Evolutionary conservation across 164 flowering plant genomes (phyloP).

Genomic region (Vitis rupestris): DNA sequence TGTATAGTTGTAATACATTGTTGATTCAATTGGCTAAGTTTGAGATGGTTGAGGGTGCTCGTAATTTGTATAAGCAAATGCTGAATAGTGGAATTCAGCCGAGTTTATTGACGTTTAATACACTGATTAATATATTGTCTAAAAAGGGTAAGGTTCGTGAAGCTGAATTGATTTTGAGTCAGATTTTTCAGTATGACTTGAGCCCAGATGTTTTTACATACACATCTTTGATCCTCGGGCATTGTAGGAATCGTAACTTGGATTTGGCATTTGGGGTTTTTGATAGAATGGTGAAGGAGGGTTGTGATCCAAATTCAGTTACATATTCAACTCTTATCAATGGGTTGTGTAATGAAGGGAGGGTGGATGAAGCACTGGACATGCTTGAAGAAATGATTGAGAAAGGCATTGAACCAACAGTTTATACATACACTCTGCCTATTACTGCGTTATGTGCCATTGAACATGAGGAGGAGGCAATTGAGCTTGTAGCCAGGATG

Average conservation of each 20-base stretch:
- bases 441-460: conserved; percentile 43
- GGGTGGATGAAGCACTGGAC: conserved; percentile 65
- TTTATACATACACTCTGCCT: conserved; percentile 67
- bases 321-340: conserved; percentile 66
- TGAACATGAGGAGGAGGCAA: conserved; percentile 57
- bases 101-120: conserved; percentile 63
- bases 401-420: conserved; percentile 65
- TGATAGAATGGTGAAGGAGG: conserved; percentile 55
- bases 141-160: conserved; percentile 65
- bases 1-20: conserved; percentile 61
- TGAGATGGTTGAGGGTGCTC: conserved; percentile 51
- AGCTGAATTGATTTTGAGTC: conserved; percentile 48
- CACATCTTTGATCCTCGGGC: conserved; percentile 77
- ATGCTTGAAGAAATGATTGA: conserved; percentile 66
- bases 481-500: conserved; percentile 51
- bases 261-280: conserved; percentile 57
- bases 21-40: conserved; percentile 72
- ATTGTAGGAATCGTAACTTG: conserved; percentile 57
- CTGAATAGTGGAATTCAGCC: conserved; percentile 48
- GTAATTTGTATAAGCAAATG: conserved; percentile 47
- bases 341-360: conserved; percentile 63
- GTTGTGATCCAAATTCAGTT: conserved; percentile 65
- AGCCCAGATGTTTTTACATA: conserved; percentile 66
- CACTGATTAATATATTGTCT: conserved; percentile 67
- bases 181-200: conserved; percentile 47